These are phyloP conservation scores for Jatropha curcas DNA, from an alignment of 345 rosid species.

Conservation along the genomic window DNA sequence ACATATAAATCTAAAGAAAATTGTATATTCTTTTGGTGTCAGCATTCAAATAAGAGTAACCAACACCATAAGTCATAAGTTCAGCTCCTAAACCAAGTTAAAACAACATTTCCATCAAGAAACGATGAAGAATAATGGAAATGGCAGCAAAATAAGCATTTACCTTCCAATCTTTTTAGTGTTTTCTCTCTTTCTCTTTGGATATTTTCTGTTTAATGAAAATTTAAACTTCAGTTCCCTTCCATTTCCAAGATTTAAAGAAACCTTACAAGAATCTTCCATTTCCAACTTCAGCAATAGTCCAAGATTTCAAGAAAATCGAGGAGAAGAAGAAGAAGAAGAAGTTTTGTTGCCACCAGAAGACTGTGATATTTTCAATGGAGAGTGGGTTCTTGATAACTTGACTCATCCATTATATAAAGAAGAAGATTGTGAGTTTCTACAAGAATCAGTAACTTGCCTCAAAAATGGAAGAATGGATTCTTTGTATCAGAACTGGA, in stretches of 20 bases:
- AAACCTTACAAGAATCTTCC: neutral
- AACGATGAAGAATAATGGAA: neutral
- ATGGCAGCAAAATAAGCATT: neutral
- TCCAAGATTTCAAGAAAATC: neutral
- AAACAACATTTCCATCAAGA: neutral
- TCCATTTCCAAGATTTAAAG: slow-evolving; percentile 7
- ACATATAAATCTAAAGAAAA: neutral
- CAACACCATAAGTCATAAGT: neutral
- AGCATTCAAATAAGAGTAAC: neutral
- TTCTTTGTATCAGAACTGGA: slow-evolving; percentile 19
- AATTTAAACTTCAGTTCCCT: neutral
- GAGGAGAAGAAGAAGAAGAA: slow-evolving; percentile 4
- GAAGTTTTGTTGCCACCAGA: neutral
- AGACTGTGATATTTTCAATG: slow-evolving; percentile 26
- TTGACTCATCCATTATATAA: slow-evolving; percentile 26
- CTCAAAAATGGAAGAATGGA: slow-evolving; percentile 28
- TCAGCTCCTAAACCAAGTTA: neutral
- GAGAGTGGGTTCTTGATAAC: slow-evolving; percentile 32
- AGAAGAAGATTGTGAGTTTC: slow-evolving; percentile 27
- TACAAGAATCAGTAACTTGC: slow-evolving; percentile 19
- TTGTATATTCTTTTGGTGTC: neutral
- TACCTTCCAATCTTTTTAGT: neutral
- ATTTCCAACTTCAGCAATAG: neutral
- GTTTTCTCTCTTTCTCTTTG: slow-evolving; percentile 6
- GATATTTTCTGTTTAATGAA: neutral